Conservation (phyloP, 2,329 filamentous ascomycete genomes). For the Arthrobotrys megalospora region DNA sequence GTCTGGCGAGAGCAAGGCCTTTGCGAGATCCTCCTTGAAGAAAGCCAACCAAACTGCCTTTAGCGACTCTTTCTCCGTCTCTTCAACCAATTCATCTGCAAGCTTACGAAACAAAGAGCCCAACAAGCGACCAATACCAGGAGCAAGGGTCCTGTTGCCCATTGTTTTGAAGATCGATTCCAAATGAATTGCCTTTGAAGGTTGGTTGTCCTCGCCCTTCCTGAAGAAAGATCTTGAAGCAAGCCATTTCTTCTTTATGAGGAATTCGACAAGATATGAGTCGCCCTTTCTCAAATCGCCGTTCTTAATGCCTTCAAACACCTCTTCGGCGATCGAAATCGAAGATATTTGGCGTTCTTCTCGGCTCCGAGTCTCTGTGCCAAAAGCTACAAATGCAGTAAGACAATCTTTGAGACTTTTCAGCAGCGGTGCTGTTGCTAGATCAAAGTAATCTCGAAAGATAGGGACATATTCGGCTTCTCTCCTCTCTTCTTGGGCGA, state of each 20-base stretch:
- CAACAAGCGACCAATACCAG: slow-evolving; percentile 62
- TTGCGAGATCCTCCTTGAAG: slow-evolving; percentile 40
- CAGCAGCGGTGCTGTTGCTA: slow-evolving; percentile 35
- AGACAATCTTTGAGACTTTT: slow-evolving; percentile 58
- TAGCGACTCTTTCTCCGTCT: not conserved
- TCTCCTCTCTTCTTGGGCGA: not conserved
- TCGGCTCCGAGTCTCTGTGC: slow-evolving; percentile 26
- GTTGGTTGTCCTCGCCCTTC: slow-evolving; percentile 64
- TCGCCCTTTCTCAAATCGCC: slow-evolving; percentile 52
- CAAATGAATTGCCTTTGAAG: slow-evolving; percentile 70
- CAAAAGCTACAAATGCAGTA: slow-evolving; percentile 46
- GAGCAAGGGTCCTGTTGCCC: slow-evolving; percentile 62
- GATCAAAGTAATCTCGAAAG: slow-evolving; percentile 57
- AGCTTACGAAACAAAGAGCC: slow-evolving; percentile 44
- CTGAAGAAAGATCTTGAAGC: slow-evolving; percentile 65
- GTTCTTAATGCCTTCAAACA: slow-evolving; percentile 18
- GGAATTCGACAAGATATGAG: slow-evolving; percentile 50
- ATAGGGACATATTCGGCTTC: slow-evolving; percentile 16
- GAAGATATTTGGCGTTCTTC: slow-evolving; percentile 31
- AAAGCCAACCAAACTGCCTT: slow-evolving; percentile 33
- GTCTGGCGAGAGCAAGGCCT: slow-evolving; percentile 39
- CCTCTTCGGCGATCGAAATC: slow-evolving; percentile 29
- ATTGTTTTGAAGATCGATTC: slow-evolving; percentile 33
- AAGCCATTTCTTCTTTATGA: slow-evolving; percentile 63
- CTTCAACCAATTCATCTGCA: slow-evolving; percentile 19